Conservation (phyloP, 2,329 filamentous ascomycete genomes). For the Periconia sp. region DNA sequence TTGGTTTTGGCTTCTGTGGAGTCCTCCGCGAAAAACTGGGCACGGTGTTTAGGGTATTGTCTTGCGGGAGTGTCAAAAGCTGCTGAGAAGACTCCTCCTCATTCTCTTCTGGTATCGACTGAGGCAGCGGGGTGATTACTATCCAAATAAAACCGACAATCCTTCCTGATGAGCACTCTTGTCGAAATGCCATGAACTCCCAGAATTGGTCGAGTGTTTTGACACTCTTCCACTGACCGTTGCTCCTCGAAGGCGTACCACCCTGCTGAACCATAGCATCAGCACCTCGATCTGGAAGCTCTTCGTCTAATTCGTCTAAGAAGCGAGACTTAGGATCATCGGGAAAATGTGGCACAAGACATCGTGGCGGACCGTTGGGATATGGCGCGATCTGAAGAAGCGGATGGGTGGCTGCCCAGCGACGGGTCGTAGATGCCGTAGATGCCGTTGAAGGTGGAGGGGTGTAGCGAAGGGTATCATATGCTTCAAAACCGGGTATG, state of each 20-base stretch:
- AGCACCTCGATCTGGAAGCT: conserved; percentile 64
- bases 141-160: conserved; percentile 96
- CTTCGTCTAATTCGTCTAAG: conserved; percentile 85
- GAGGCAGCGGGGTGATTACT: conserved; percentile 71
- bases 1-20: conserved; percentile 14
- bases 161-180: conserved; percentile 92
- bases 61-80: conserved; percentile 19
- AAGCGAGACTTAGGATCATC: conserved; percentile 96
- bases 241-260: conserved; percentile 56
- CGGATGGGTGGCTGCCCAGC: conserved; percentile 69
- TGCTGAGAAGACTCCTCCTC: conserved; percentile 37
- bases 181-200: conserved; percentile 97
- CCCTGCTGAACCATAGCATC: conserved; percentile 40
- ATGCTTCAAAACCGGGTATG: conserved; percentile 83
- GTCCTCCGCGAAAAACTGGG: conserved; percentile 15
- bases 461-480: conserved; percentile 80
- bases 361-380: conserved; percentile 75
- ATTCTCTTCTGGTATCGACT: conserved; percentile 39
- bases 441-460: conserved; percentile 58
- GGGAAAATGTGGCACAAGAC: conserved; percentile 86
- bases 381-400: conserved; percentile 74
- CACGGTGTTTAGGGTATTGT: conserved; percentile 21
- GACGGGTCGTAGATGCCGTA: conserved; percentile 47
- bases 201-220: conserved; percentile 90
- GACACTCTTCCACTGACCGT: conserved; percentile 82